Conservation (phyloP, 805 yeast species). For the Millerago galiae region DNA sequence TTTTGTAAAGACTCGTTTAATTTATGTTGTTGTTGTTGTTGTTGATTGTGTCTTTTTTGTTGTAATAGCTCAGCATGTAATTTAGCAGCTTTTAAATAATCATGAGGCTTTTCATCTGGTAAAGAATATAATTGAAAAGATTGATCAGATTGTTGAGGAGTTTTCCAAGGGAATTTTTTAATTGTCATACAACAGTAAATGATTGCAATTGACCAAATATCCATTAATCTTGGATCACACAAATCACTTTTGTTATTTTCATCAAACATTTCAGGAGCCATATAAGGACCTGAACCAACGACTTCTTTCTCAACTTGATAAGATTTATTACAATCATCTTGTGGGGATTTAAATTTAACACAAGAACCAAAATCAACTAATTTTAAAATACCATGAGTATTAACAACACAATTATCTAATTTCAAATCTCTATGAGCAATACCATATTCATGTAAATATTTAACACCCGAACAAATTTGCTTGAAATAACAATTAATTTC, state of each 20-base stretch:
- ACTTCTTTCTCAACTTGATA: slow-evolving; percentile 25
- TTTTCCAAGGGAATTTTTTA: slow-evolving; percentile 84
- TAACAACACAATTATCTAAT: slow-evolving; percentile 77
- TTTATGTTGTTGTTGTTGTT: background rate
- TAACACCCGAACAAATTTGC: slow-evolving; percentile 68
- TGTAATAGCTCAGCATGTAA: slow-evolving; percentile 60
- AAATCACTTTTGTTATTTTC: slow-evolving; percentile 26
- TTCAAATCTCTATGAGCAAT: slow-evolving; percentile 80
- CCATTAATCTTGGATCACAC: slow-evolving; percentile 75
- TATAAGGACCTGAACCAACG: slow-evolving; percentile 81
- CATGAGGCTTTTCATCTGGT: slow-evolving; percentile 72
- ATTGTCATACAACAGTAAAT: slow-evolving; percentile 84
- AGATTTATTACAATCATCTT: slow-evolving; percentile 55
- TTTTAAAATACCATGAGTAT: slow-evolving; percentile 65
- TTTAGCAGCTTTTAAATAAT: slow-evolving; percentile 63
- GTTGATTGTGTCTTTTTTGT: slow-evolving; percentile 46
- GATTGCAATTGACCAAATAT: slow-evolving; percentile 80
- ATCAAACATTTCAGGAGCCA: slow-evolving; percentile 73
- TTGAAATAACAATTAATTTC: slow-evolving; percentile 79
- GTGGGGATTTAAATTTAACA: slow-evolving; percentile 68
- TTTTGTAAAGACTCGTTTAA: slow-evolving; percentile 10
- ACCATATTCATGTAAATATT: slow-evolving; percentile 70
- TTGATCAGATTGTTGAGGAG: slow-evolving; percentile 63
- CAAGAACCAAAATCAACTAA: slow-evolving; percentile 83
- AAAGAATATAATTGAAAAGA: slow-evolving; percentile 60